These are phyloP conservation scores for Erythrophleum fordii DNA, from an alignment of 306 rosid species.

Conservation along the genomic window DNA sequence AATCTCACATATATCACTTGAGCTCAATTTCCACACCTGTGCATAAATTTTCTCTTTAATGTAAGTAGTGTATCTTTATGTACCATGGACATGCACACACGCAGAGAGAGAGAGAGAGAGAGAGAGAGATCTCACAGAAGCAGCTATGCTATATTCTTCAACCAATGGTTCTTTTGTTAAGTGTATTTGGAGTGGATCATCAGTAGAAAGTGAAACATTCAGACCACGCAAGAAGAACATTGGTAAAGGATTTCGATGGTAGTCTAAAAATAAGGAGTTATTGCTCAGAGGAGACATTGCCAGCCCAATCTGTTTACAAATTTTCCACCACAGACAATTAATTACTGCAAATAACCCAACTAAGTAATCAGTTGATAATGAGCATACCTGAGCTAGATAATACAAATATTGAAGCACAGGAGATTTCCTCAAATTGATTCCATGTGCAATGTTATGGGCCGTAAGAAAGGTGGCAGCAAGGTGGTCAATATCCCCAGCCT, in stretches of 20 bases:
- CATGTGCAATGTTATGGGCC: slow-evolving; percentile 66
- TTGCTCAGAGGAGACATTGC: slow-evolving; percentile 99
- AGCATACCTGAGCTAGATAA: slow-evolving; percentile 79
- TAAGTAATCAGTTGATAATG: slow-evolving; percentile 22
- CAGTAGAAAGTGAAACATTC: slow-evolving; percentile 97
- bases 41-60: slow-evolving; percentile 17
- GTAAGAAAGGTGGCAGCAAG: slow-evolving; percentile 82
- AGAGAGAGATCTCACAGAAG: slow-evolving; percentile 79
- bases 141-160: slow-evolving; percentile 98
- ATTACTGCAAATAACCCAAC: slow-evolving; percentile 25
- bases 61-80: slow-evolving; percentile 18
- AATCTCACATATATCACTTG: slow-evolving; percentile 94
- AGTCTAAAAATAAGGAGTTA: slow-evolving; percentile 91
- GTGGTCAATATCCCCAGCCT: slow-evolving; percentile 86
- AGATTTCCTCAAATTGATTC: slow-evolving; percentile 76
- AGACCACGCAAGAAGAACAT: slow-evolving; percentile 89
- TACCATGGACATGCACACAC: not conserved
- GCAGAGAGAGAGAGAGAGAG: not conserved
- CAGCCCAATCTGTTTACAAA: slow-evolving; percentile 75
- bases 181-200: slow-evolving; percentile 99
- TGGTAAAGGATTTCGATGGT: slow-evolving; percentile 96
- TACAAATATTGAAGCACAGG: slow-evolving; percentile 77
- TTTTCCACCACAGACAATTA: slow-evolving; percentile 17
- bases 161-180: slow-evolving; percentile 97
- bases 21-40: slow-evolving; percentile 98